phyloP scores from a whole-genome alignment of 768 basidiomycete genomes.

The Podaxis carcinomalis region DNA sequence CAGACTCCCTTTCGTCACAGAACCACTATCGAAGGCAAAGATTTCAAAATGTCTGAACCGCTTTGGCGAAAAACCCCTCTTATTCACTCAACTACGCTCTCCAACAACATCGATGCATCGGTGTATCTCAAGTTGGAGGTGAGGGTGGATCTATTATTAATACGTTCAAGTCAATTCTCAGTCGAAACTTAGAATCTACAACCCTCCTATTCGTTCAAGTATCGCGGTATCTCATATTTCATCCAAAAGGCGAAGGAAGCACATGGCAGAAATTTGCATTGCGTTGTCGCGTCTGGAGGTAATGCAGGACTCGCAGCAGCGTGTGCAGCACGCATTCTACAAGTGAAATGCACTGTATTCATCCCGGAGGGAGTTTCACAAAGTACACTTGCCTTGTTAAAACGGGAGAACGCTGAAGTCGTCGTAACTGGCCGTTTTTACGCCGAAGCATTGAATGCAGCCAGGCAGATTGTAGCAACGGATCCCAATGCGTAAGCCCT shows the following conservation, averaged over 20 bases:
- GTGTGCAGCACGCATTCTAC: constrained; percentile 50
- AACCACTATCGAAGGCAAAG: constrained; percentile 4
- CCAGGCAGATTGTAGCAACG: constrained; percentile 37
- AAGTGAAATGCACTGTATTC: constrained; percentile 61
- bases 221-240: constrained; percentile 64
- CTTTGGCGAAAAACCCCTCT: constrained; percentile 67
- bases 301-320: constrained; percentile 78
- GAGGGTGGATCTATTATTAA: constrained; percentile 12
- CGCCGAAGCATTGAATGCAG: constrained; percentile 49
- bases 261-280: constrained; percentile 52
- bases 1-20: not conserved
- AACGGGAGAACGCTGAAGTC: constrained; percentile 51
- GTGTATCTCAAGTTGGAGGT: constrained; percentile 77
- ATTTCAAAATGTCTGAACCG: constrained; percentile 2
- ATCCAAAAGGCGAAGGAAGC: constrained; percentile 44
- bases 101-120: constrained; percentile 42
- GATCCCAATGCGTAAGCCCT: constrained; percentile 51
- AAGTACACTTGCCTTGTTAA: constrained; percentile 46
- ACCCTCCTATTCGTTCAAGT: constrained; percentile 74
- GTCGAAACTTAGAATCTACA: constrained; percentile 56
- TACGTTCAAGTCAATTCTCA: not conserved
- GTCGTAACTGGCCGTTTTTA: constrained; percentile 57
- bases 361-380: constrained; percentile 51
- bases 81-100: constrained; percentile 55
- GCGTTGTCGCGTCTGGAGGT: constrained; percentile 73